A percentile compares a stretch with the other conserved stretches of the same genome.
Conservation (phyloP, 73 alveolate genomes). For the Breviolum minutum region DNA sequence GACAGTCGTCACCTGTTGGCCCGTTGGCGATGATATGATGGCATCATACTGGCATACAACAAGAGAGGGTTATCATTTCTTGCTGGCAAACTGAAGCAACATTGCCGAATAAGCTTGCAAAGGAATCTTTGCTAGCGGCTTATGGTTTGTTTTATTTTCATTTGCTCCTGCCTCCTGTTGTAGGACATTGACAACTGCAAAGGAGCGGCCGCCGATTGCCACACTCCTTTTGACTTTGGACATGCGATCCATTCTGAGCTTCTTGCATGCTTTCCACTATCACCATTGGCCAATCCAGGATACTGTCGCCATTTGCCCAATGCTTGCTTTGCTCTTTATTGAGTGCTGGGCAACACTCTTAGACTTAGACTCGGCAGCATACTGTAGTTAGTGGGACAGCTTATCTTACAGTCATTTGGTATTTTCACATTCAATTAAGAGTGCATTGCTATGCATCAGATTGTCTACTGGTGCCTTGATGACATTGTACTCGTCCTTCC, state of each 20-base stretch:
- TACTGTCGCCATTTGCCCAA: slow-evolving; percentile 71
- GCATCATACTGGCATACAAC: background rate
- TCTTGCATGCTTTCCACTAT: background rate
- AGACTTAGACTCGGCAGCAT: background rate
- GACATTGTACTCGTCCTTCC: no score
- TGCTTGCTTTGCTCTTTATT: slow-evolving; percentile 67
- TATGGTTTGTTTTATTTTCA: no score
- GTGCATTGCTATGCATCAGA: background rate
- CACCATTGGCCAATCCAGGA: slow-evolving; percentile 9
- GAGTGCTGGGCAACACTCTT: slow-evolving; percentile 68
- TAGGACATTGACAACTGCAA: slow-evolving; percentile 82
- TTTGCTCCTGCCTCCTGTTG: background rate
- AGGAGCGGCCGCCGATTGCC: slow-evolving; percentile 6
- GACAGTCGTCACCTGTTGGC: no score
- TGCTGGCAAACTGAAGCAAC: background rate
- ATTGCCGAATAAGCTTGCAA: no score
- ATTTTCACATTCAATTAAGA: no score
- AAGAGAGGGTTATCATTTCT: background rate
- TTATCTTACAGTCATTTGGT: no score
- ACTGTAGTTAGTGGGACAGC: no score
- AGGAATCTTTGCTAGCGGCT: no score
- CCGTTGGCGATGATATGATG: no score
- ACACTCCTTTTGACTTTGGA: background rate
- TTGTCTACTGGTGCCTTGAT: background rate
- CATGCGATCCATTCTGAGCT: background rate